Conservation (phyloP, 148 eudicot species). For the Heliosperma pusillum region DNA sequence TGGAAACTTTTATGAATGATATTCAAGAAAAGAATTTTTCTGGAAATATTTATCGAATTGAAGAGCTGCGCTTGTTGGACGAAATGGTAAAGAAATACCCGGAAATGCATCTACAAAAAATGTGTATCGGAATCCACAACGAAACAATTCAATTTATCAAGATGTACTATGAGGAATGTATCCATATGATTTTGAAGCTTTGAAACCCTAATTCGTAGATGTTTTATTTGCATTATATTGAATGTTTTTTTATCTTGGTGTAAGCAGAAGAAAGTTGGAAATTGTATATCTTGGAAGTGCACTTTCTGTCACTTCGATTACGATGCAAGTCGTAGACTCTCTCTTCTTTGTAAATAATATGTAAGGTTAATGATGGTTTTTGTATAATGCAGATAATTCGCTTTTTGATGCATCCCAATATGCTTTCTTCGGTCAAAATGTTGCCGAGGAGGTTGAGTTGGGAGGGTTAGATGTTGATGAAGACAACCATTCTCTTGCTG, state of each 20-base stretch:
- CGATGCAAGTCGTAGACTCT: neutral
- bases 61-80: no score
- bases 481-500: constrained; percentile 31
- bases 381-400: constrained; percentile 52
- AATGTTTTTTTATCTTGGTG: neutral
- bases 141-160: no score
- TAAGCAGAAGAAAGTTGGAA: neutral
- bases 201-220: neutral
- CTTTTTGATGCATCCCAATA: constrained; percentile 93
- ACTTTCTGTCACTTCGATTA: neutral
- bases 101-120: no score
- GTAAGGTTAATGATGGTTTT: constrained; percentile 16
- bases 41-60: no score
- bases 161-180: no score
- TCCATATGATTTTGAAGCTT: no score
- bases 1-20: no score
- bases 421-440: constrained; percentile 69
- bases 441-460: constrained; percentile 69
- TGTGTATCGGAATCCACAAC: no score
- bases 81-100: no score
- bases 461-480: constrained; percentile 72
- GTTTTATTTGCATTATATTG: neutral
- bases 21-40: no score
- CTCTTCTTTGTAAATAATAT: neutral
- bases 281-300: neutral